Base-by-base conservation (phyloP, 208 protist genomes). In the Acanthamoeba castellanii region DNA sequence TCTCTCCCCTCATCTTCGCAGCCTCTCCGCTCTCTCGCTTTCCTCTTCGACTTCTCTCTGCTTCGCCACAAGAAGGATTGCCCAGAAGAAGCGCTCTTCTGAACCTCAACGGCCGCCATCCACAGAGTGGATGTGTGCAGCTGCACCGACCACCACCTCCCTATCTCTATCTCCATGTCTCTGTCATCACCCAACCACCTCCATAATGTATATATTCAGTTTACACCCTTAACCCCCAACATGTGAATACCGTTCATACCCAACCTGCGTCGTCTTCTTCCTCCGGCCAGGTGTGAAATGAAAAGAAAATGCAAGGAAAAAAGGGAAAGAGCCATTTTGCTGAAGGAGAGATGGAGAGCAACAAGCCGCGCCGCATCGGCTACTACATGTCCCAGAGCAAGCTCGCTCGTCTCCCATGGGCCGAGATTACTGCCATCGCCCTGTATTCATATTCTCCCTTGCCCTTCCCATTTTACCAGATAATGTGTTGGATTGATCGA, bases 41-140 rank as follows among this genome's bases (percentile, higher is more conserved):
- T 50, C 45, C 45, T 50, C 45, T 50, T 50, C 70, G 18, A 81
- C 72, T 32, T 70, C 32, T 88, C 52, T 50, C 37, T n/a, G 16
- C 50, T n/a, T 11, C 25, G 4, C 64, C 30, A 11, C 81, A 64
- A 88, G 81, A 88, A 88, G 81, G 81, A 66, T 22, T 42, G 81
- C 81, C 34, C 81, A 88, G 81, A 88, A 88, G 81, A 88, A 88
- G 81, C 81, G 81, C 81, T 88, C 81, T 88, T 88, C 81, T 88
- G 81, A 88, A 72, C n/a, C 66, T 7, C 30, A 74, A 22, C 22
- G 61, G 22, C 14, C 11, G 66, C 30, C 27, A 32, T 37, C 32
- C 74, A 45, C 70, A 82, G 74, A 82, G 74, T 82, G 74, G 74
- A 20, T n/a, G 13, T 27, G 13, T 16, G 42, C 42, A 37, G 30